These are phyloP conservation scores for Phalaenopsis hybrid DNA, from an alignment of 116 monocot genomes.

Conservation along the genomic window DNA sequence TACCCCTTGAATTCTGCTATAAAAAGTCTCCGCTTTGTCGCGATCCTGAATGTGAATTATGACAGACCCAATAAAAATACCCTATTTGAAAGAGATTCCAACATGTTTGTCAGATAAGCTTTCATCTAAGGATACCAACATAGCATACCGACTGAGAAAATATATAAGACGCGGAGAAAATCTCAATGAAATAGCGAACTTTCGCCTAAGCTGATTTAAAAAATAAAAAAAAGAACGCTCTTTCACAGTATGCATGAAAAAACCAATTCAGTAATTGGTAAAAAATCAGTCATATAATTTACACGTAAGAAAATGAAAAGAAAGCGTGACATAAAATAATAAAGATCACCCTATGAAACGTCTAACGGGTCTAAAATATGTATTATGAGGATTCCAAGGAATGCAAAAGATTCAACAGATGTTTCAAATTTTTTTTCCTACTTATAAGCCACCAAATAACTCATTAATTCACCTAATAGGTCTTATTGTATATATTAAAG, in stretches of 20 bases:
- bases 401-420: neutral
- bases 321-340: neutral
- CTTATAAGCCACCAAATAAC: neutral
- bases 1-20: slow-evolving; percentile 62
- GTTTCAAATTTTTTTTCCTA: neutral
- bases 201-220: neutral
- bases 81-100: slow-evolving; percentile 91
- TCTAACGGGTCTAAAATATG: neutral
- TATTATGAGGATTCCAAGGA: neutral
- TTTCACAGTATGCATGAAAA: slow-evolving; percentile 2
- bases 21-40: slow-evolving; percentile 60
- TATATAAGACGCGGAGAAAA: slow-evolving; percentile 13
- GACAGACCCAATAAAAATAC: slow-evolving; percentile 87
- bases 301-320: neutral
- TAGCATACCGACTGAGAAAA: slow-evolving; percentile 27
- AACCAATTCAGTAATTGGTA: neutral
- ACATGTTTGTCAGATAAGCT: slow-evolving; percentile 62
- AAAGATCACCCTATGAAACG: neutral
- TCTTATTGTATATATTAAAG: neutral
- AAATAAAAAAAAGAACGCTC: neutral
- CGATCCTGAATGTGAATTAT: slow-evolving; percentile 82
- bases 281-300: neutral
- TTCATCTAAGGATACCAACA: slow-evolving; percentile 31
- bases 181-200: slow-evolving; percentile 9
- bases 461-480: neutral